Base-by-base conservation (phyloP, 2,329 filamentous ascomycete species). In the Tolypocladium paradoxum region DNA sequence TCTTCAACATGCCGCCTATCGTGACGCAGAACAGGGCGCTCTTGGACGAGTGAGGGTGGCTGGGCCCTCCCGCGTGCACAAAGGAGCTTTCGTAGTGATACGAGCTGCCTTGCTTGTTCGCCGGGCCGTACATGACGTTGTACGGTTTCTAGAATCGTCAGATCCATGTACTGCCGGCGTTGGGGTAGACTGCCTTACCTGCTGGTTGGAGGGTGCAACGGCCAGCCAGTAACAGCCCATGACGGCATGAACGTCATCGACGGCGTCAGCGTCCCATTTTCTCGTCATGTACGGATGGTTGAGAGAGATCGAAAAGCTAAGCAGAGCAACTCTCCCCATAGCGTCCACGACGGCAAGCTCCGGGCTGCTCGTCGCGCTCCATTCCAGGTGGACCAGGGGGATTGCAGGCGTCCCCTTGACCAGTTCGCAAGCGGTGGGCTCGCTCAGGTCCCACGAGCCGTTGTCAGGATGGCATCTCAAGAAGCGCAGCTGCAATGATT, bases 221-320 rank as follows among this genome's bases (percentile, higher is more conserved):
- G 77, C 74, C 52, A 97, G 74, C 93, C 93, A 99, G 69, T 89
- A 87, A 65, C 90, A 80, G 4, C 92, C 93, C 7, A 95, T 88
- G 6, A 95, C 75, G 49, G 84, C 81, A 58, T 87, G 83, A 37
- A 88, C 75, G 65, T 95, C 89, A 61, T 90, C 87, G 51, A 84
- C 74, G 2, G 79, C 70, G 63, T 92, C 90, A n/a, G 75, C 68
- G 27, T 84, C 77, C 69, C 83, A 85, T 53, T 76, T 78, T 43
- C 84, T 79, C 49, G 76, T 76, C 11, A 81, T 66, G 34, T 76
- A 79, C 53, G 91, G 81, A 51, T 83, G 81, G 64, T 96, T 95
- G 47, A 96, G 70, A 8, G 83, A 82, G 56, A 85, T 80, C 18
- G 80, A 78, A 59, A 90, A 84, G 48, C 79, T 83, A 59, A 91